phyloP scores from a whole-genome alignment of 352 stramenopile species.

The Globisporangium spiculum region DNA sequence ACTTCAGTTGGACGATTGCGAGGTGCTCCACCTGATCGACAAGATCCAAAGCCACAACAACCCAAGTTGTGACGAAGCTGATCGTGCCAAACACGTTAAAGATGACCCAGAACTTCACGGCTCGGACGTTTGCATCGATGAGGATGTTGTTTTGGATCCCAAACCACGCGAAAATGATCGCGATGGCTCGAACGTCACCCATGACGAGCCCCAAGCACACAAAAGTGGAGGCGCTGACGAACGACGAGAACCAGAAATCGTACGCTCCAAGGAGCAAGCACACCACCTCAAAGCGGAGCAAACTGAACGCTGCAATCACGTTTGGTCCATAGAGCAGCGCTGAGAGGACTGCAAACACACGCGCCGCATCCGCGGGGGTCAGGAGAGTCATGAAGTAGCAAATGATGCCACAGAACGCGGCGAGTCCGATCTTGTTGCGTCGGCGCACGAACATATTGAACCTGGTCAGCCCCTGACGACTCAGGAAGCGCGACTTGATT shows the following conservation, averaged over 20 bases:
- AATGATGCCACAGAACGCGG: not conserved
- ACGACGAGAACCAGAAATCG: conserved; percentile 17
- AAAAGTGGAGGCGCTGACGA: conserved; percentile 7
- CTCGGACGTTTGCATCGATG: conserved; percentile 16
- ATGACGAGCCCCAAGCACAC: not conserved
- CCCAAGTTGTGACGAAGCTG: conserved; percentile 1
- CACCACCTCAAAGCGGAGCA: conserved; percentile 16
- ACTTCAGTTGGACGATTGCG: not conserved
- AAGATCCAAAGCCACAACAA: not conserved
- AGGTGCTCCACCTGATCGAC: conserved; percentile 6
- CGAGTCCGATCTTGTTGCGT: not conserved
- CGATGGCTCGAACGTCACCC: conserved; percentile 6
- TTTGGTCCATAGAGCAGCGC: not conserved
- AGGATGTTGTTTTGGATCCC: conserved; percentile 18
- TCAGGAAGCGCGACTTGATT: conserved; percentile 22
- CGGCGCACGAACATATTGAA: conserved; percentile 3
- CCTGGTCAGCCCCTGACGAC: not conserved
- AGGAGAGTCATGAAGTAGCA: conserved; percentile 9
- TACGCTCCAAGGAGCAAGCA: conserved; percentile 9
- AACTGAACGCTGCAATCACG: not conserved
- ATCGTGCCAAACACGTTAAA: conserved; percentile 5
- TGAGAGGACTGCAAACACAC: not conserved
- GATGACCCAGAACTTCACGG: conserved; percentile 13
- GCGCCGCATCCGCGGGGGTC: not conserved
- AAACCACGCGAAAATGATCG: conserved; percentile 6